A percentile compares a stretch with the other conserved stretches of the same genome.
These are phyloP conservation scores for Crucihimalaya himalaica DNA, from an alignment of 345 rosid species.

Conservation along the genomic window DNA sequence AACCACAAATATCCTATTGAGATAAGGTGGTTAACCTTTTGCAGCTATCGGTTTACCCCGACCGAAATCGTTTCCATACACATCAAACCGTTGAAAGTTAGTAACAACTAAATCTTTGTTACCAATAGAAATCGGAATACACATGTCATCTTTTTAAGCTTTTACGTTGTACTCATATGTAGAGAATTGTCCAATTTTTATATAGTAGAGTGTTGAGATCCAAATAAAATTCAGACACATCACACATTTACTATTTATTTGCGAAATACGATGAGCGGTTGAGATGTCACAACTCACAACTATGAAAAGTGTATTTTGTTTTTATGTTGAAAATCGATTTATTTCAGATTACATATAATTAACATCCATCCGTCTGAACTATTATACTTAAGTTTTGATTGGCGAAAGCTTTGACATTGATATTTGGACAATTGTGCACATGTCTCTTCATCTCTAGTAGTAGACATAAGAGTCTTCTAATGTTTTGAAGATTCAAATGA, in stretches of 20 bases:
- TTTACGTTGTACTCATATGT: too few species aligned
- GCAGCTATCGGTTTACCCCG: too few species aligned
- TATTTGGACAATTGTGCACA: slow-evolving; percentile 5
- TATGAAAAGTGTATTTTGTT: background rate
- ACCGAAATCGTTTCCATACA: too few species aligned
- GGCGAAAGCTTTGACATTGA: background rate
- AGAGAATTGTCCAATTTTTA: too few species aligned
- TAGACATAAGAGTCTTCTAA: slow-evolving; percentile 4
- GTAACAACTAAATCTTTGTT: too few species aligned
- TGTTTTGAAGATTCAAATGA: slow-evolving; percentile 19
- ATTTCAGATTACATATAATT: background rate
- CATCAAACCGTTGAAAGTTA: too few species aligned
- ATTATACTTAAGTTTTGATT: background rate
- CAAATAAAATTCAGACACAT: background rate
- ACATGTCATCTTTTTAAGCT: too few species aligned
- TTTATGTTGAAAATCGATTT: background rate
- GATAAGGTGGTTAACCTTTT: too few species aligned
- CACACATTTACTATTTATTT: background rate
- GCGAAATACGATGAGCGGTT: background rate
- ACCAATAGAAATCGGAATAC: too few species aligned
- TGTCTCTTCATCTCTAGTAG: background rate
- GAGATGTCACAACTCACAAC: too few species aligned
- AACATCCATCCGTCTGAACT: background rate
- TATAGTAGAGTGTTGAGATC: background rate
- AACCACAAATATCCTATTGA: too few species aligned